These are phyloP conservation scores for Ceratocystiopsis brevicomis DNA, from an alignment of 2,329 filamentous ascomycete species.

Conservation along the genomic window DNA sequence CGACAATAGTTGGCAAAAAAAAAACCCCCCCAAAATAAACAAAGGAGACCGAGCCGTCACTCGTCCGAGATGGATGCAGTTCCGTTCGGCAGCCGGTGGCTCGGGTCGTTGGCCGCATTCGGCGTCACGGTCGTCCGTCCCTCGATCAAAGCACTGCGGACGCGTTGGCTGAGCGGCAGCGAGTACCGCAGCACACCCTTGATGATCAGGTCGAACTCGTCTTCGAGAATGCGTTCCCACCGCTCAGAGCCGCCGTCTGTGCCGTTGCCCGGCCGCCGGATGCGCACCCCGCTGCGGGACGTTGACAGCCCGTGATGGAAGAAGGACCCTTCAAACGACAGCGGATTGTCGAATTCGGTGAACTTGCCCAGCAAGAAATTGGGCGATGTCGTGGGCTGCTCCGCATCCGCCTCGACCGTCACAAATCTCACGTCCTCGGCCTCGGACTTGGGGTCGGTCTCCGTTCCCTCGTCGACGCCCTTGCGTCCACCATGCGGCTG, in stretches of 20 bases:
- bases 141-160: conserved; percentile 40
- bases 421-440: conserved; percentile 6
- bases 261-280: conserved; percentile 68
- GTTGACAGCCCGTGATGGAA: conserved; percentile 54
- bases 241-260: conserved; percentile 70
- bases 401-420: conserved; percentile 19
- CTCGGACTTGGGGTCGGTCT: neutral
- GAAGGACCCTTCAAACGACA: conserved; percentile 79
- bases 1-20: neutral
- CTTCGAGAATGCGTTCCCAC: conserved; percentile 79
- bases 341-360: conserved; percentile 65
- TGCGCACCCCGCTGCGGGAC: conserved; percentile 67
- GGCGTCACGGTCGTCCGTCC: conserved; percentile 41
- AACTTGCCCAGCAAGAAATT: conserved; percentile 89
- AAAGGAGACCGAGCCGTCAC: neutral
- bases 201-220: conserved; percentile 85
- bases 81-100: conserved; percentile 18
- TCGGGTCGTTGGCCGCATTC: conserved; percentile 39
- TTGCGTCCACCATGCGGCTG: conserved; percentile 13
- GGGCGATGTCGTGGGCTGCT: conserved; percentile 47
- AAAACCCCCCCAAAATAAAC: neutral
- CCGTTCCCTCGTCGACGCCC: conserved; percentile 1
- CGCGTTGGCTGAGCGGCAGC: conserved; percentile 39
- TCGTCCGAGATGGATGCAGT: conserved; percentile 12
- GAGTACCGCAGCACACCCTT: conserved; percentile 78